These are phyloP conservation scores for Phlegmacium glaucopus DNA, from an alignment of 768 basidiomycete species.

Conservation along the genomic window DNA sequence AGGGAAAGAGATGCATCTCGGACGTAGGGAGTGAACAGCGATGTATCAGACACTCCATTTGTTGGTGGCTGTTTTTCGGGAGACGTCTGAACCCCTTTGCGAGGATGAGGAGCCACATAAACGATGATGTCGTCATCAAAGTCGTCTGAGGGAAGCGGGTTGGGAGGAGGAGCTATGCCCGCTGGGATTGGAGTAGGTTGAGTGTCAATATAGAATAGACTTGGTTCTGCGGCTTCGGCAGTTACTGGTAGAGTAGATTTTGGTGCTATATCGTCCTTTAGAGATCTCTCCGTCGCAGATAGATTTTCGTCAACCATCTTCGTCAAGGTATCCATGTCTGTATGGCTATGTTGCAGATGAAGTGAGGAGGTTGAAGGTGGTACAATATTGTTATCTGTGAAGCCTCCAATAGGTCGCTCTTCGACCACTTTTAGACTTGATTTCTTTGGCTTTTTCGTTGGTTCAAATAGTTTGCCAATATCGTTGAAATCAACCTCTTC, in stretches of 20 bases:
- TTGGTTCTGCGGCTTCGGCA: not conserved
- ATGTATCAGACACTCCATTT: constrained; percentile 10
- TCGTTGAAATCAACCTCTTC: constrained; percentile 70
- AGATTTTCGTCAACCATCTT: constrained; percentile 20
- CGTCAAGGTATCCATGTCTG: constrained; percentile 13
- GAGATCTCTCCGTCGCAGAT: constrained; percentile 9
- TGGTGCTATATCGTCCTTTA: not conserved
- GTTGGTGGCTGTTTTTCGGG: not conserved
- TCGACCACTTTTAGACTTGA: not conserved
- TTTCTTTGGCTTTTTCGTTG: constrained; percentile 11
- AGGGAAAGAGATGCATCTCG: constrained; percentile 11
- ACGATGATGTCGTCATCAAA: constrained; percentile 70
- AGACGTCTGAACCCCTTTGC: constrained; percentile 18
- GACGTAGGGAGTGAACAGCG: constrained; percentile 21
- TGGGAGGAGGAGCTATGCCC: constrained; percentile 9
- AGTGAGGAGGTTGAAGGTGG: no score
- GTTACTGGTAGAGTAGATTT: constrained; percentile 5
- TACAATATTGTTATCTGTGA: no score
- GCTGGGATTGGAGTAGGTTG: constrained; percentile 21
- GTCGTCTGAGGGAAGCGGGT: constrained; percentile 16
- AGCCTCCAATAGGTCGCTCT: no score
- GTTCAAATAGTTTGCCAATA: constrained; percentile 44
- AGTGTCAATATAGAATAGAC: constrained; percentile 11
- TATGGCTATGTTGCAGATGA: not conserved
- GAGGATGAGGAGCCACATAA: constrained; percentile 74